Base-by-base conservation (phyloP, 345 rosid genomes). In the Nephelium lappaceum region DNA sequence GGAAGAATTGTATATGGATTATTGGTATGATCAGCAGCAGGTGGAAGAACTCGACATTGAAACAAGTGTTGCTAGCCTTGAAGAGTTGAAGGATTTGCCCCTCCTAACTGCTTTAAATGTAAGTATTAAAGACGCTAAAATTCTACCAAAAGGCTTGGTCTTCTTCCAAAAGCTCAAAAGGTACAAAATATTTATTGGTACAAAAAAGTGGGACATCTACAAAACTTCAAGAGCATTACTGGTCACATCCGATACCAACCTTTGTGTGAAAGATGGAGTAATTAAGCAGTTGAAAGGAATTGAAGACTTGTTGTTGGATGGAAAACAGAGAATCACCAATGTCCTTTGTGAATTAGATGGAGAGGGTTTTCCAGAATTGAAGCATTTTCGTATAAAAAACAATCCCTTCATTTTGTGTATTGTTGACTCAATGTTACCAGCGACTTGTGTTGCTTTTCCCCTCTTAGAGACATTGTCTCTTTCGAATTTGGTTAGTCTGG, bases 1-100 rank as follows among this genome's bases (percentile, higher is more conserved):
- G 11, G 87, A 86, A 42, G 86, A 86, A 19, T 38, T 86, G 43
- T 77, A 47, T 25, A 79, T 79, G 78, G 7, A 25, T 0, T 7
- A 66, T 15, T 60, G 85, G 69, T 77, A 77, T 62, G 4, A 12
- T 15, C 47, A 27, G 36, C 36, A 2, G 36, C 36, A 31, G 36
- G 36, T 31, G 1, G 36, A 31, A 31, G 36, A 31, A 31, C 36
- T 31, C 3, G 36, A 47, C n/a, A 51, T 15, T 51, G 57, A 14
- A 4, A 18, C 49, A 27, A 73, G 36, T 31, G 36, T 31, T 31
- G 36, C 36, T 31, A 31, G 36, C 36, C 36, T 31, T 31, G 36
- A 31, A 31, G 36, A 31, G 36, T 31, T 31, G 36, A 31, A 31
- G 36, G 36, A 31, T 31, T 31, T 31, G 36, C 3, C 2, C 36